These are phyloP conservation scores for Neckera pumila DNA, from an alignment of 225 moss, liverwort and hornwort genomes.

Conservation along the genomic window DNA sequence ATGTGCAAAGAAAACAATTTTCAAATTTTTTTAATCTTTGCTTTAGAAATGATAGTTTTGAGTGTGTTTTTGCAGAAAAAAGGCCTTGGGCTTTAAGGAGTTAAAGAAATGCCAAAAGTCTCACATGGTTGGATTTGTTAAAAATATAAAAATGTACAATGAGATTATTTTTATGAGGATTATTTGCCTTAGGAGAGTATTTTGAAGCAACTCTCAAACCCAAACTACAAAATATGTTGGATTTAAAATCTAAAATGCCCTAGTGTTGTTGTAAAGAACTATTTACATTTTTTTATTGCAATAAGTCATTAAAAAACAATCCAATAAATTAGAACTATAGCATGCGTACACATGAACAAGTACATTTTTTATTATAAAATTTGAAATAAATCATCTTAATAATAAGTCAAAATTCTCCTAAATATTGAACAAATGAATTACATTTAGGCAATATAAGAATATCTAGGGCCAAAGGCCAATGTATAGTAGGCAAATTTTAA, in stretches of 20 bases:
- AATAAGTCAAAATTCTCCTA: rapidly evolving
- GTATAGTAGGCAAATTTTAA: background rate
- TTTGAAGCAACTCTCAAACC: background rate
- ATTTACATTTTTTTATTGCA: background rate
- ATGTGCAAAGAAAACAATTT: no score
- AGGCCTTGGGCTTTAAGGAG: no score
- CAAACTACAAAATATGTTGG: background rate
- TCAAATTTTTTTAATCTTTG: no score
- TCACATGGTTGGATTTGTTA: background rate
- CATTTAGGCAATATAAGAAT: background rate
- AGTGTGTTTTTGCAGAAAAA: no score
- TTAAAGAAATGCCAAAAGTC: background rate
- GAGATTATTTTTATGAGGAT: background rate
- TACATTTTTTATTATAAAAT: background rate
- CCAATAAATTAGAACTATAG: background rate
- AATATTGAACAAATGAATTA: background rate
- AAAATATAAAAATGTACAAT: no score
- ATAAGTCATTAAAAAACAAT: background rate
- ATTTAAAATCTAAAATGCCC: no score
- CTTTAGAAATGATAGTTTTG: no score
- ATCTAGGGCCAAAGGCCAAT: background rate
- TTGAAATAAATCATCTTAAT: background rate
- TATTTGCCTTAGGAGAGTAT: background rate
- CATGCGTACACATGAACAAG: background rate
- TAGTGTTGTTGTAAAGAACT: no score